These are phyloP conservation scores for Plantago major DNA, from an alignment of 257 asterid species.

Conservation along the genomic window DNA sequence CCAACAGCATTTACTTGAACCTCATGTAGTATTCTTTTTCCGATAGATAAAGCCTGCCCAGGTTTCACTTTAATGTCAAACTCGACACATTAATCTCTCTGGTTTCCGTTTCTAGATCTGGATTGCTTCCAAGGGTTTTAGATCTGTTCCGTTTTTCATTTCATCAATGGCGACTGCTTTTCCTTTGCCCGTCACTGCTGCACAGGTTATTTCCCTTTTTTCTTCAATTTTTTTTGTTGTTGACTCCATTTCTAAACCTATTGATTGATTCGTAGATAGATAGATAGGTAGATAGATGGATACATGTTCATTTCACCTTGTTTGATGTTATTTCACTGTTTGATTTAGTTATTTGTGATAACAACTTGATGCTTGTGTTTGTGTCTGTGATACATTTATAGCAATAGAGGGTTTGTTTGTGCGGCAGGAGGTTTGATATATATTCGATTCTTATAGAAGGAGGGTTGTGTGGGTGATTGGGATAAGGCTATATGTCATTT, in stretches of 20 bases:
- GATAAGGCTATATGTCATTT: no score
- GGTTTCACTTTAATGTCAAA: slow-evolving; percentile 27
- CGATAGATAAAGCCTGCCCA: no score
- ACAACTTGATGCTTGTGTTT: no score
- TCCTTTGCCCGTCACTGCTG: slow-evolving; percentile 81
- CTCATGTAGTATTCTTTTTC: no score
- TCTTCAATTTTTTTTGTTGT: slow-evolving; percentile 2
- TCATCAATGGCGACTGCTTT: slow-evolving; percentile 59
- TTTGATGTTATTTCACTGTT: slow-evolving; percentile 15
- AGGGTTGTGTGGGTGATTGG: no score
- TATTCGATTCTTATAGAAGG: no score
- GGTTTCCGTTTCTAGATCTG: slow-evolving; percentile 41
- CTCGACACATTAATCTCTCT: slow-evolving; percentile 23
- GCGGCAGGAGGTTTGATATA: no score
- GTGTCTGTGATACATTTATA: no score
- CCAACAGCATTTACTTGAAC: no score
- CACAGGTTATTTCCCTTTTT: slow-evolving; percentile 47
- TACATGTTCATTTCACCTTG: slow-evolving; percentile 9
- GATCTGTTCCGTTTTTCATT: slow-evolving; percentile 55
- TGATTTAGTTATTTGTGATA: slow-evolving; percentile 5
- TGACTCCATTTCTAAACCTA: not conserved
- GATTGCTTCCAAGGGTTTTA: slow-evolving; percentile 23
- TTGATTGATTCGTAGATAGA: no score
- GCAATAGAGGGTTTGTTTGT: no score
- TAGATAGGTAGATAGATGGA: not conserved